These are phyloP conservation scores for Jackrogersella minutella DNA, from an alignment of 495 filamentous ascomycete species.

Conservation along the genomic window DNA sequence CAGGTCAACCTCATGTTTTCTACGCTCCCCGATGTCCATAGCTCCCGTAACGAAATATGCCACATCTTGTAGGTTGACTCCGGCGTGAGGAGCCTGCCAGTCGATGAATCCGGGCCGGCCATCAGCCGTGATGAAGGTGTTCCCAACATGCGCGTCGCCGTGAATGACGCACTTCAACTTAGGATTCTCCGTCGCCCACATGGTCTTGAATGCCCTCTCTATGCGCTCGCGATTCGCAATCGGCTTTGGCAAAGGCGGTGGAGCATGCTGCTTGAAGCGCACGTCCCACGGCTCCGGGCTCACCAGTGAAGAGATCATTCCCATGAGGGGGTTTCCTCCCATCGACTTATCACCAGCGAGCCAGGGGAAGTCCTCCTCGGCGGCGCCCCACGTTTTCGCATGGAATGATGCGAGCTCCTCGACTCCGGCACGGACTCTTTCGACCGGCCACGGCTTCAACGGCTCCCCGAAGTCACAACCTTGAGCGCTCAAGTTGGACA, in stretches of 20 bases:
- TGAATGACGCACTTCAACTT: constrained; percentile 10
- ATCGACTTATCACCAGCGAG: constrained; percentile 8
- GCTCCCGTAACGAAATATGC: constrained; percentile 19
- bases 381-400: constrained; percentile 17
- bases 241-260: constrained; percentile 7
- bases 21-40: constrained; percentile 11
- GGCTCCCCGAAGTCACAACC: constrained; percentile 14
- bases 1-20: constrained; percentile 7
- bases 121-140: constrained; percentile 18
- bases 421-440: constrained; percentile 18
- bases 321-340: constrained; percentile 15
- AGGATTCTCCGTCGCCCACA: constrained; percentile 21
- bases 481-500: constrained; percentile 1
- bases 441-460: constrained; percentile 11
- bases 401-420: constrained; percentile 16
- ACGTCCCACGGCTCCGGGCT: constrained; percentile 1
- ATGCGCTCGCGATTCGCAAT: constrained; percentile 13
- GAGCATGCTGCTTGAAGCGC: constrained; percentile 2
- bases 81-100: constrained; percentile 5
- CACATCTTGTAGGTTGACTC: constrained; percentile 12
- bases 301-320: constrained; percentile 7
- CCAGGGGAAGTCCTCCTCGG: constrained; percentile 15
- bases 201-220: constrained; percentile 12
- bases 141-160: constrained; percentile 18
- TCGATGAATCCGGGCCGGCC: constrained; percentile 18